Base-by-base conservation (phyloP, 331 rosid genomes). In the Telfairia occidentalis region DNA sequence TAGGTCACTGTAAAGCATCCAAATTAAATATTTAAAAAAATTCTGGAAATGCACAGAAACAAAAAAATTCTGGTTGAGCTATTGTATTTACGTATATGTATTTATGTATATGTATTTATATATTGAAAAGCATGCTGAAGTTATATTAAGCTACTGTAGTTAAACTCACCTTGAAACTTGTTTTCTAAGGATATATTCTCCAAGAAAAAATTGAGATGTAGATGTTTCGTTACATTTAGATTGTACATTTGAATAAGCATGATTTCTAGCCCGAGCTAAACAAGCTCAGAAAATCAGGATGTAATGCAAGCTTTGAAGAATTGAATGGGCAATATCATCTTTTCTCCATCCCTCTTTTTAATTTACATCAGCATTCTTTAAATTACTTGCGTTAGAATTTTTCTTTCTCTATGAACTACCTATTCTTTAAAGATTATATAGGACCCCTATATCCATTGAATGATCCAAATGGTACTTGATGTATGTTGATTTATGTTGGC, bases 241-340 rank as follows among this genome's bases (percentile, higher is more conserved):
- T 63, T 32, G 21, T 7, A 34, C 48, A 63, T 63, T 34, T 7
- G 38, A 63, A 18, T 34, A 19, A 26, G 18, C 67, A 30, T 11
- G 21, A 60, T 28, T 32, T 30, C 43, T 30, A 26, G 45, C 69
- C 23, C 13, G 24, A 15, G 45, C 46, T 34, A 9, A 63, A 35
- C 4, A 38, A 23, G 34, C 74, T 55, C 35, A 66, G 19, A 10
- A 67, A 12, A 5, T 38, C 53, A 67, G 30, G 19, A 12, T 4
- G 73, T 42, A 35, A 67, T 67, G 53, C 35, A 37, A 19, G 18
- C 73, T 21, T 67, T 40, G 74, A 67, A 67, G 19, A 43, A 67
- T 21, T 67, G 74, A 67, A 24, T 23, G 74, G 38, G 38, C 10
- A 24, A 21, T 66, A 23, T 12, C 53, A 40, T 26, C 7, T 69